These are phyloP conservation scores for Metschnikowia arizonensis DNA, from an alignment of 805 yeast species.

Conservation along the genomic window DNA sequence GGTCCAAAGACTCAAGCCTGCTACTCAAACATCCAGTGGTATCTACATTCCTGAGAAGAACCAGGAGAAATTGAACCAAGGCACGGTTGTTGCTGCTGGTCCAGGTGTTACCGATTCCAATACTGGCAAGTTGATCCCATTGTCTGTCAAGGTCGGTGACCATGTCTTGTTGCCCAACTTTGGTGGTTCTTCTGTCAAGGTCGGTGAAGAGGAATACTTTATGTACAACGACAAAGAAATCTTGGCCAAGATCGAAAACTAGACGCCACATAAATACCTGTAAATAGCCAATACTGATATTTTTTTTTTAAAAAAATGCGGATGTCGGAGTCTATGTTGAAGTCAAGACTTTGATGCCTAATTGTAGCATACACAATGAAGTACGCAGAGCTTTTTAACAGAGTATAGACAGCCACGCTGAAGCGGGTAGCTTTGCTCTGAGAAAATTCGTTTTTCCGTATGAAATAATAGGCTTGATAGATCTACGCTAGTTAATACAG, in stretches of 20 bases:
- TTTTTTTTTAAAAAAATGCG: background rate
- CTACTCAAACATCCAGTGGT: slow-evolving; percentile 88
- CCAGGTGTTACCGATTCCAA: slow-evolving; percentile 80
- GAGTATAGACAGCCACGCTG: background rate
- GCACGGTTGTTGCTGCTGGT: slow-evolving; percentile 88
- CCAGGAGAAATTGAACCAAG: slow-evolving; percentile 90
- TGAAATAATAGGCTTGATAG: background rate
- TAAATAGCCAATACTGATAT: slow-evolving; percentile 5
- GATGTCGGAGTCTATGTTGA: background rate
- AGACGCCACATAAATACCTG: slow-evolving; percentile 6
- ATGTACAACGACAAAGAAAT: slow-evolving; percentile 92
- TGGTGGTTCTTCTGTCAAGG: slow-evolving; percentile 87
- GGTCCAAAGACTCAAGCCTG: slow-evolving; percentile 91
- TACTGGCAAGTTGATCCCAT: slow-evolving; percentile 64
- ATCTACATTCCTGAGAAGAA: slow-evolving; percentile 93
- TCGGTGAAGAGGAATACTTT: slow-evolving; percentile 77
- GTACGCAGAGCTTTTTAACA: background rate
- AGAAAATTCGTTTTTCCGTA: no score
- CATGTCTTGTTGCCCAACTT: slow-evolving; percentile 89
- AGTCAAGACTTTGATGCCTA: background rate
- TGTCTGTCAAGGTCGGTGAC: slow-evolving; percentile 85
- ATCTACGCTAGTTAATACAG: background rate
- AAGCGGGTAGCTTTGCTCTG: background rate
- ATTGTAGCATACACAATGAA: background rate
- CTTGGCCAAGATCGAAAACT: slow-evolving; percentile 79